Conservation (phyloP, 2,329 filamentous ascomycete genomes). For the Grosmannia clavigera region DNA sequence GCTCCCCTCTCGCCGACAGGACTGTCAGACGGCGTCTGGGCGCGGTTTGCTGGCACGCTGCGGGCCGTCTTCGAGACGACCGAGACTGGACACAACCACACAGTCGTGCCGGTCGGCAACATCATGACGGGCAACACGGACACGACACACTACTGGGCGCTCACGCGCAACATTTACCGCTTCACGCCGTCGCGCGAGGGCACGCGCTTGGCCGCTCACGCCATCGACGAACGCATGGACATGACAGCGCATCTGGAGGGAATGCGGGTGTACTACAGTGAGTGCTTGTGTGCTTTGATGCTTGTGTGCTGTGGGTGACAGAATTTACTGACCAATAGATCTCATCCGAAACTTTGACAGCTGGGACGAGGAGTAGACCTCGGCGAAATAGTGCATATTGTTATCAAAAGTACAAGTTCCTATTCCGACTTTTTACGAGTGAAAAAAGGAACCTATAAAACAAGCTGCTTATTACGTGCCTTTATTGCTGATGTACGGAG, state of each 20-base stretch:
- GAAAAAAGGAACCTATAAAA: too few relatives aligned
- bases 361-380: background rate
- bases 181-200: constrained; percentile 28
- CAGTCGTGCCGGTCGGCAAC: constrained; percentile 37
- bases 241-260: constrained; percentile 21
- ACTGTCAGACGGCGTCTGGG: constrained; percentile 9
- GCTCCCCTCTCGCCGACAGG: constrained; percentile 23
- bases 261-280: constrained; percentile 22
- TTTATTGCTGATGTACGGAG: too few relatives aligned
- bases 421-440: too few relatives aligned
- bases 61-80: constrained; percentile 13
- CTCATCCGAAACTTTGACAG: constrained; percentile 28
- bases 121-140: constrained; percentile 38
- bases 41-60: constrained; percentile 14
- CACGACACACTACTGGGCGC: constrained; percentile 27
- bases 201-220: constrained; percentile 22
- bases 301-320: too few relatives aligned
- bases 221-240: constrained; percentile 25
- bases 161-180: constrained; percentile 34
- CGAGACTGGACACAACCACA: background rate
- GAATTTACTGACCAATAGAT: constrained; percentile 3
- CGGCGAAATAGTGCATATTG: too few relatives aligned
- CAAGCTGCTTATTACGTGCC: too few relatives aligned
- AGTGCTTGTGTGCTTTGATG: background rate
- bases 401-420: too few relatives aligned